phyloP scores from a whole-genome alignment of 2,329 filamentous ascomycete species.

The Shiraia bambusicola region DNA sequence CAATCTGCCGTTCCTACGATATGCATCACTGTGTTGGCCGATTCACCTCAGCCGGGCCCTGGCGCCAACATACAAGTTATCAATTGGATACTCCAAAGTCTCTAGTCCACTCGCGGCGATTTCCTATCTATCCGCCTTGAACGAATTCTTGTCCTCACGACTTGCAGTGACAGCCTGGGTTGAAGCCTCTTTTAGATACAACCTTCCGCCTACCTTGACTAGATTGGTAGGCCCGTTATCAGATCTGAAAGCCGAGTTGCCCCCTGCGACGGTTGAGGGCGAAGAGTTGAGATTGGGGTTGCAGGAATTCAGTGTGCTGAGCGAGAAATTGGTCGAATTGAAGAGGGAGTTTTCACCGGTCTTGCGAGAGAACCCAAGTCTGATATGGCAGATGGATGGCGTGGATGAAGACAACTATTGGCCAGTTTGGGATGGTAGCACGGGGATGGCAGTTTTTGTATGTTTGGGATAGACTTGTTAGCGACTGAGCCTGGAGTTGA shows the following conservation, averaged over 20 bases:
- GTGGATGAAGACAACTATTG: slow-evolving; percentile 11
- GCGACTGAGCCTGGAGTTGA: too few species aligned
- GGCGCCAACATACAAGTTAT: neutral
- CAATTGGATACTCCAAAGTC: slow-evolving; percentile 1
- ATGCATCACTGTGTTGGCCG: slow-evolving; percentile 36
- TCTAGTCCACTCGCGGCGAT: slow-evolving; percentile 3
- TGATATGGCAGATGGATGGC: slow-evolving; percentile 32
- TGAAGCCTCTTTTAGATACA: slow-evolving; percentile 37
- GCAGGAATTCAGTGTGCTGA: slow-evolving; percentile 22
- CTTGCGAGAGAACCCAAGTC: slow-evolving; percentile 26
- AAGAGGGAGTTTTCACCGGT: slow-evolving; percentile 22
- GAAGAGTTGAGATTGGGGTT: slow-evolving; percentile 30
- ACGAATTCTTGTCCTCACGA: slow-evolving; percentile 28
- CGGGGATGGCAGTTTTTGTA: slow-evolving; percentile 2
- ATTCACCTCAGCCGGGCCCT: slow-evolving; percentile 34
- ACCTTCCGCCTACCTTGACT: slow-evolving; percentile 31
- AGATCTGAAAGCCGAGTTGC: slow-evolving; percentile 20
- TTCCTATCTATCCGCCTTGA: slow-evolving; percentile 29
- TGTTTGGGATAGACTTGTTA: too few species aligned
- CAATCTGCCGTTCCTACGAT: slow-evolving; percentile 33
- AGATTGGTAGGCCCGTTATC: slow-evolving; percentile 30
- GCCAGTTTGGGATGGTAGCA: slow-evolving; percentile 17
- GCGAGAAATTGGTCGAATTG: slow-evolving; percentile 25
- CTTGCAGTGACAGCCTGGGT: slow-evolving; percentile 33
- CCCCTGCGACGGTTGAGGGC: slow-evolving; percentile 25